Conservation (phyloP, 257 asterid genomes). For the Fraxinus excelsior region DNA sequence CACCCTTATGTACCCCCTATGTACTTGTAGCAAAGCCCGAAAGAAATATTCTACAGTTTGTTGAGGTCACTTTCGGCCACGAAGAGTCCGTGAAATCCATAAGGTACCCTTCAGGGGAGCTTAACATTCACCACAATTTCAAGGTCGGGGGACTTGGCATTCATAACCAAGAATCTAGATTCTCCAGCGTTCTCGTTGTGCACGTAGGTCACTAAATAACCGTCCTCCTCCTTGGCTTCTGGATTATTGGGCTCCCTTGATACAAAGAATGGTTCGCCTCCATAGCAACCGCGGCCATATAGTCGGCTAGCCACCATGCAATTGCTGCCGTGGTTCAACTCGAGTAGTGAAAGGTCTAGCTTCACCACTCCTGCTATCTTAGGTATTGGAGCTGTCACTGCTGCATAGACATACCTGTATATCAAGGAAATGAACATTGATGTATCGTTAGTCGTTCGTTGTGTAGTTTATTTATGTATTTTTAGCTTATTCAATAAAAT, state of each 20-base stretch:
- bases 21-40: too few relatives aligned
- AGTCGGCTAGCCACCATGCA: conserved; percentile 41
- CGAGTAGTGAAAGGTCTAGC: conserved; percentile 39
- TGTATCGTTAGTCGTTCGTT: too few relatives aligned
- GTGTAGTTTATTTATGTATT: too few relatives aligned
- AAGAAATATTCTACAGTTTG: conserved; percentile 7
- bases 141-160: conserved; percentile 72
- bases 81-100: conserved; percentile 78
- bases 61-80: conserved; percentile 40
- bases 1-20: too few relatives aligned
- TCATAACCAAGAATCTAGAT: conserved; percentile 69
- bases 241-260: conserved; percentile 34
- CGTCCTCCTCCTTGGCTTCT: conserved; percentile 67
- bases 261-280: conserved; percentile 53
- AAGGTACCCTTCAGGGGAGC: conserved; percentile 73
- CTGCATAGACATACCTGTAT: conserved; percentile 48
- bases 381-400: conserved; percentile 34
- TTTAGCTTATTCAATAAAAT: too few relatives aligned
- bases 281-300: conserved; percentile 35
- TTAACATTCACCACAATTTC: conserved; percentile 63
- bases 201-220: conserved; percentile 57
- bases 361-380: conserved; percentile 43
- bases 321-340: neutral
- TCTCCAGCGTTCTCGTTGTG: conserved; percentile 60
- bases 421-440: neutral